Conservation (phyloP, 1,284 basidiomycete genomes). For the Exsudoporus floridanus region DNA sequence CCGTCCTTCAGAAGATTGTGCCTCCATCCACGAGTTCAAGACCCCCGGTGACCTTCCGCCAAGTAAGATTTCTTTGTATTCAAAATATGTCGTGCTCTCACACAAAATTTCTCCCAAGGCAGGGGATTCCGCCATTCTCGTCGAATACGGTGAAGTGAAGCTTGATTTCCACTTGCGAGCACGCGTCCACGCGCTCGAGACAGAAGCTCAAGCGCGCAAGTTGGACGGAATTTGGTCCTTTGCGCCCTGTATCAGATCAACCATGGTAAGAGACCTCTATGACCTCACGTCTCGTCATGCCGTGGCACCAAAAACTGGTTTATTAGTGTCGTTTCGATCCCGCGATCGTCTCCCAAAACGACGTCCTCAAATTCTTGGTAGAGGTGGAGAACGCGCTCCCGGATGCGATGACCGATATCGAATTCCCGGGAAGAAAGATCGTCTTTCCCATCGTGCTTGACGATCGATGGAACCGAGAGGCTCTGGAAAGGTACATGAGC, state of each 20-base stretch:
- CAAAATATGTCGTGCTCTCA: background rate
- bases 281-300: no score
- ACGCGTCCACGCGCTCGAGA: conserved; percentile 57
- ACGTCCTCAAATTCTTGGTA: conserved; percentile 43
- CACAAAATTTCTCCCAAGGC: conserved; percentile 36
- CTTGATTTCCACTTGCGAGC: conserved; percentile 53
- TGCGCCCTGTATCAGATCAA: conserved; percentile 58
- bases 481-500: conserved; percentile 57
- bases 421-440: conserved; percentile 52
- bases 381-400: conserved; percentile 42
- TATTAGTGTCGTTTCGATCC: conserved; percentile 53
- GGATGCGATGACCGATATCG: conserved; percentile 40
- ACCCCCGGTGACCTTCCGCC: conserved; percentile 44
- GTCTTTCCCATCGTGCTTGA: conserved; percentile 64
- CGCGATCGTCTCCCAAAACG: conserved; percentile 38
- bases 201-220: conserved; percentile 35
- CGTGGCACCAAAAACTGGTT: background rate
- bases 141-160: conserved; percentile 56
- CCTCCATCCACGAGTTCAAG: conserved; percentile 11
- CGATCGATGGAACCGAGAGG: conserved; percentile 57
- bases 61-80: conserved; percentile 32
- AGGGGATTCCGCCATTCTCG: conserved; percentile 55
- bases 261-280: conserved; percentile 40
- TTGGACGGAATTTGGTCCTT: conserved; percentile 45
- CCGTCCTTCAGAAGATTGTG: conserved; percentile 14